A percentile compares a stretch with the other conserved stretches of the same genome.
phyloP scores from a whole-genome alignment of 352 stramenopile genomes.

The Phytophthora hybrid region DNA sequence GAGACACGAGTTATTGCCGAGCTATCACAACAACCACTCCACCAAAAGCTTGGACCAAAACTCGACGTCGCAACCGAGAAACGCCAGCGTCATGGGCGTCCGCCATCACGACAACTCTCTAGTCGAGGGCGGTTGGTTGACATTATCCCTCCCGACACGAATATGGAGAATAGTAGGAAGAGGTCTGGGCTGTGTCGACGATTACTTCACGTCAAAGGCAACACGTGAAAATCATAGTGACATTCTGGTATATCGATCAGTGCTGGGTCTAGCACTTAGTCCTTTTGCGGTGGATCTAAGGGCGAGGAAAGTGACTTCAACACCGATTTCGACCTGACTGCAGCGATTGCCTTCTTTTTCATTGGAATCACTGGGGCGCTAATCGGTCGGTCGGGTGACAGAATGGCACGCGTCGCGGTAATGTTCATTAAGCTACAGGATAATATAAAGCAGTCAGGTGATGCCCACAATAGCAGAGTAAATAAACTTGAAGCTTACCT shows the following conservation, averaged over 20 bases:
- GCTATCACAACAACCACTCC: constrained; percentile 23
- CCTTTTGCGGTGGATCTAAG: constrained; percentile 15
- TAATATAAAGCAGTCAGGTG: background rate
- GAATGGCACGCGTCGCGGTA: constrained; percentile 43
- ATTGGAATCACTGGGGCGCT: constrained; percentile 54
- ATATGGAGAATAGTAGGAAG: constrained; percentile 48
- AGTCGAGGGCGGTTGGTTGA: constrained; percentile 47
- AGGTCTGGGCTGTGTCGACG: constrained; percentile 49
- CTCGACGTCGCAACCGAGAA: constrained; percentile 37
- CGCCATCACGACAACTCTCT: constrained; percentile 46
- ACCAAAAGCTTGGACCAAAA: constrained; percentile 2
- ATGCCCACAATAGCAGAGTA: background rate
- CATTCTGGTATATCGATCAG: background rate
- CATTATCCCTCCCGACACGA: constrained; percentile 31
- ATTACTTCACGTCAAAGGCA: constrained; percentile 48
- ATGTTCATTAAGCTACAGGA: constrained; percentile 48
- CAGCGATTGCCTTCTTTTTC: constrained; percentile 52
- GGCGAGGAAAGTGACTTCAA: constrained; percentile 22
- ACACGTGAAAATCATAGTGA: background rate
- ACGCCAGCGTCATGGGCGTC: constrained; percentile 46
- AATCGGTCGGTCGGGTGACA: constrained; percentile 56
- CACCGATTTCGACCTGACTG: constrained; percentile 29
- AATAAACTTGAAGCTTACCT: constrained; percentile 27
- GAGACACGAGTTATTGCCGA: constrained; percentile 39
- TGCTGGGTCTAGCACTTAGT: background rate